phyloP scores from a whole-genome alignment of 345 rosid genomes.

The Linum tenue region DNA sequence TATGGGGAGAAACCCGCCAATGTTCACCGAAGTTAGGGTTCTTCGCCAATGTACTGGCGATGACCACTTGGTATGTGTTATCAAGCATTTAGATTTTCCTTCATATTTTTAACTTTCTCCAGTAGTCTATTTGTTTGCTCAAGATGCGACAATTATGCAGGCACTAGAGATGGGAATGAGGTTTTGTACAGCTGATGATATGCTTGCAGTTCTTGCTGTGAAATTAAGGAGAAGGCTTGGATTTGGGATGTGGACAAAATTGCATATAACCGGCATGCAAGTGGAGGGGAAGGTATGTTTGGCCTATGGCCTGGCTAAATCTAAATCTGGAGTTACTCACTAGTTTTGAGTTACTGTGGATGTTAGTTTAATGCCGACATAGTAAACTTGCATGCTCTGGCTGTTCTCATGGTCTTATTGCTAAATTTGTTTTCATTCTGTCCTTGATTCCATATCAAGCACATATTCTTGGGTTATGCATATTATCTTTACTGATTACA shows the following conservation, averaged over 20 bases:
- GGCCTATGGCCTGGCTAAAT: neutral
- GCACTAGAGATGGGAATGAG: conserved; percentile 83
- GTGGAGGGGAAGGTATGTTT: conserved; percentile 82
- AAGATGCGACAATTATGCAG: conserved; percentile 34
- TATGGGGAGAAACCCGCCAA: conserved; percentile 84
- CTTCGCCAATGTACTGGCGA: conserved; percentile 53
- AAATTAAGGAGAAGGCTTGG: conserved; percentile 77
- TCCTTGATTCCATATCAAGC: no score
- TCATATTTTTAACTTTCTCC: neutral
- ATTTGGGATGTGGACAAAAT: conserved; percentile 85
- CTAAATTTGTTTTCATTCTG: no score
- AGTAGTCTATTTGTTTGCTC: neutral
- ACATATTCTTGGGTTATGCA: no score
- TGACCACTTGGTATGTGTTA: conserved; percentile 70
- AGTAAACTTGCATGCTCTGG: no score
- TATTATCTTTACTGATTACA: no score
- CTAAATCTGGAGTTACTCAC: neutral
- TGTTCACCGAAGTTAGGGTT: conserved; percentile 73
- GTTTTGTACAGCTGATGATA: conserved; percentile 85
- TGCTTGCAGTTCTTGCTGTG: conserved; percentile 89
- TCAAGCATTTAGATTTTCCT: neutral
- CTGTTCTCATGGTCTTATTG: no score
- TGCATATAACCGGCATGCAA: conserved; percentile 94
- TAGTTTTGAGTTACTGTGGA: no score
- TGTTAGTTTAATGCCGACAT: no score